Evolutionary conservation across 306 rosid genomes (phyloP), one percentile per base, ranked within the genome.

Genomic region (Rosa chinensis): DNA sequence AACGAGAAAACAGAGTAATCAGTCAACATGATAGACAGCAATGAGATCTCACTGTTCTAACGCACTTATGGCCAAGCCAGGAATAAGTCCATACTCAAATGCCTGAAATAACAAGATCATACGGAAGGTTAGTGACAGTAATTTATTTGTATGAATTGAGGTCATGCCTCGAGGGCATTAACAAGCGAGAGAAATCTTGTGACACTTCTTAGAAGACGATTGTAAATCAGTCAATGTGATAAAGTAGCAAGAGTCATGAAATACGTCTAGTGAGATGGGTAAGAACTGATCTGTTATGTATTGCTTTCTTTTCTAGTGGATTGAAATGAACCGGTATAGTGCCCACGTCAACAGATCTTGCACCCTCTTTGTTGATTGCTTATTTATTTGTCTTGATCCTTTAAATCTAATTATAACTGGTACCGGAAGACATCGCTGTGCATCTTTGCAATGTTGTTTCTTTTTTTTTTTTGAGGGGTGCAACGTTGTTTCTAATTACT

Each of bases 41-140:
- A 80, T 21, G 79, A 70, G 74, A 85, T 85, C 98, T 78, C 90
- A 95, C 99, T 85, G 97, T 85, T 95, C 99, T 78, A 95, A 70
- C 72, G 89, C 97, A 89, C 99, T 88, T 39, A 95, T 67, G 78
- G 93, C 90, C 84, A 95, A 80, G 70, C 99, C 99, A 74, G 99
- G 96, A 84, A 92, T 56, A 76, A 95, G 92, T 77, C 98, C 99
- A 62, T 90, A 83, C 16, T 95, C 91, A 78, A 91, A 94, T 73
- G 97, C 97, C 99, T 94, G 67, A 76, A 83, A 82, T 49, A 79
- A 82, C 42, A 73, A 73, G 78, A 71, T 68, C 63, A 58, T 53
- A 42, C 53, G 48, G 49, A 62, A 78, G 59, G 74, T 81, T 67
- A 77, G 62, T 79, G 69, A 56, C n/a, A 69, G 16, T 10, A 44